phyloP scores from a whole-genome alignment of 352 stramenopile genomes.

The Blastocystis sp. region DNA sequence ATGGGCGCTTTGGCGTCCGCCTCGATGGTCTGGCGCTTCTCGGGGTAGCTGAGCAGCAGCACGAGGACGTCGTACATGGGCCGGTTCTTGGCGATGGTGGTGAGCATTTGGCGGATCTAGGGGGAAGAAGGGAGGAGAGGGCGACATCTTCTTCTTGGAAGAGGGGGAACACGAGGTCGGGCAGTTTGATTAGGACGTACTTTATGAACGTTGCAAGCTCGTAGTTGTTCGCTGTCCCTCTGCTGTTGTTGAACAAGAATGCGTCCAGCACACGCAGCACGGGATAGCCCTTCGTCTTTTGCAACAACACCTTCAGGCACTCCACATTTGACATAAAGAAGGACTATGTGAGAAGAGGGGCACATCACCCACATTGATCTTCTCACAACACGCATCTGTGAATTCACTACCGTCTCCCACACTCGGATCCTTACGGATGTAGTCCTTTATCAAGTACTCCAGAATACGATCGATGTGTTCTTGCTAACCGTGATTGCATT shows the following conservation, averaged over 20 bases:
- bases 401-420: conserved; percentile 10
- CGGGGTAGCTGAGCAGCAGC: conserved; percentile 15
- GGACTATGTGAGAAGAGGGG: neutral
- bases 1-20: neutral
- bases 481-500: neutral
- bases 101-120: conserved; percentile 18
- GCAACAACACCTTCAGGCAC: neutral
- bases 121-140: neutral
- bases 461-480: neutral
- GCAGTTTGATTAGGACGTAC: conserved; percentile 14
- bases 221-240: conserved; percentile 17
- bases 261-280: neutral
- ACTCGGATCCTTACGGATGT: neutral
- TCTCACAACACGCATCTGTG: conserved; percentile 31
- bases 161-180: conserved; percentile 13
- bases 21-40: conserved; percentile 3
- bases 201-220: conserved; percentile 10
- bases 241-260: conserved; percentile 21
- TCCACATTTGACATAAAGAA: conserved; percentile 10
- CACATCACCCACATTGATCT: conserved; percentile 4
- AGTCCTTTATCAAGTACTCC: conserved; percentile 51
- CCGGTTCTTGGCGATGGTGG: neutral
- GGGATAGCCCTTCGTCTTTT: neutral
- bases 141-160: neutral
- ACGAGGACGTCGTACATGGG: conserved; percentile 41